Base-by-base conservation (phyloP, 1,284 basidiomycete genomes). In the Boletellus dicymbophilus region DNA sequence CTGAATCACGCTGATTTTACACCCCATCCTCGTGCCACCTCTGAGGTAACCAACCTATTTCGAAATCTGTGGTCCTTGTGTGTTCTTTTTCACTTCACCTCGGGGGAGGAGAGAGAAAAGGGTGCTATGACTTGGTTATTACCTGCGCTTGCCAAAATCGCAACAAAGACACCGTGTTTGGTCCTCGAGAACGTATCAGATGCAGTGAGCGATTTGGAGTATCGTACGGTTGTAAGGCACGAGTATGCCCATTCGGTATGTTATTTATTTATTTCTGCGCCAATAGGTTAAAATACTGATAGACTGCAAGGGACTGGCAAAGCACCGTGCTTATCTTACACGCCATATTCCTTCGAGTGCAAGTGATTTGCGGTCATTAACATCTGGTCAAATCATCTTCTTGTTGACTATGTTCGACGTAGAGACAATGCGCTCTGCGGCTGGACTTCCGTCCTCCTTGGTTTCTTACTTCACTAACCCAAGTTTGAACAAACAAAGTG, bases 51-150 rank as follows among this genome's bases (percentile, higher is more conserved):
- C 5, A 78, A 85, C 5, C 76, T 93, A 18, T 99, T 98, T 80
- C 83, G 95, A 41, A 95, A 94, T 66, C 80, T 95, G 72, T 99
- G 96, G 96, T 93, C 97, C 71, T 72, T 98, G 13, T 93, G 91
- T 61, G 82, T 90, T 18, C 78, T 98, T 15, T 94, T 95, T 61
- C 84, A 88, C 31, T 88, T 93, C 57, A 85, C 67, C 20, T 49
- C 74, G 56, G 54, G 67, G 52, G 68, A 81, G 62, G 63, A 67
- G 25, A 64, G 55, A 51, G 78, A 81, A 43, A 76, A 74, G 37
- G 75, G 76, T 33, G 84, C 88, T 6, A 85, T 87, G 73, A 81
- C 85, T 36, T 90, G 90, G 85, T 79, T 90, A 48, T 77, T 79
- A 44, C 85, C 87, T 23, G 88, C 91, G 2, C 77, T 98, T 21